These are phyloP conservation scores for Xylaria sp. DNA, from an alignment of 2,329 filamentous ascomycete genomes.

Conservation along the genomic window DNA sequence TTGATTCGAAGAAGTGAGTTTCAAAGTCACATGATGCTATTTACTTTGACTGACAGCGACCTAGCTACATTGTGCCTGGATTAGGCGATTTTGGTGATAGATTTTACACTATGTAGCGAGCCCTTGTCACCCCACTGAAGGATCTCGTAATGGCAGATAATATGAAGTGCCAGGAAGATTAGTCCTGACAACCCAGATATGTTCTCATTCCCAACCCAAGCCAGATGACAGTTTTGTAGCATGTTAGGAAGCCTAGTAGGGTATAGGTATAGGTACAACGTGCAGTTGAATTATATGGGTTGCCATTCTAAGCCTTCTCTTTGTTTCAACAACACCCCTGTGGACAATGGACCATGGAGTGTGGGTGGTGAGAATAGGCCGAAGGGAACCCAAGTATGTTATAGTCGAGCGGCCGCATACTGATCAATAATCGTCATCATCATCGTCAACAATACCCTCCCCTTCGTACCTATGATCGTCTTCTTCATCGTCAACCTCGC, in stretches of 20 bases:
- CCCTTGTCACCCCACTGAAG: background rate
- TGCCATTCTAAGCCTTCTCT: background rate
- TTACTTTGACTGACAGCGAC: constrained; percentile 44
- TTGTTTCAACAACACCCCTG: background rate
- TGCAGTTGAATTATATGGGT: background rate
- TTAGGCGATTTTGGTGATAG: constrained; percentile 95
- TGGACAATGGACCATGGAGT: constrained; percentile 62
- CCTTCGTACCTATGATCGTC: constrained; percentile 59
- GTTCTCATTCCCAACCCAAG: background rate
- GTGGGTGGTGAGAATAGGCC: constrained; percentile 88
- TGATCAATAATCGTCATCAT: constrained; percentile 62
- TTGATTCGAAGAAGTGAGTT: constrained; percentile 94
- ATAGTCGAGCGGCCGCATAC: constrained; percentile 80
- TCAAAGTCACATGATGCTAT: background rate
- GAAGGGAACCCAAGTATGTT: constrained; percentile 88
- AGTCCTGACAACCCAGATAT: background rate
- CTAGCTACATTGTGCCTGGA: constrained; percentile 91
- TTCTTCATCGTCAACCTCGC: constrained; percentile 56
- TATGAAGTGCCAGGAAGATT: background rate
- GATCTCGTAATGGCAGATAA: constrained; percentile 1
- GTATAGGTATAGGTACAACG: background rate
- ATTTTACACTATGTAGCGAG: constrained; percentile 81
- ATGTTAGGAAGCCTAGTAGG: background rate
- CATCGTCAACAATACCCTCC: constrained; percentile 56
- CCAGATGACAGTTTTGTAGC: background rate